phyloP scores from a whole-genome alignment of 2,329 filamentous ascomycete genomes.

The Colletotrichum sp. region DNA sequence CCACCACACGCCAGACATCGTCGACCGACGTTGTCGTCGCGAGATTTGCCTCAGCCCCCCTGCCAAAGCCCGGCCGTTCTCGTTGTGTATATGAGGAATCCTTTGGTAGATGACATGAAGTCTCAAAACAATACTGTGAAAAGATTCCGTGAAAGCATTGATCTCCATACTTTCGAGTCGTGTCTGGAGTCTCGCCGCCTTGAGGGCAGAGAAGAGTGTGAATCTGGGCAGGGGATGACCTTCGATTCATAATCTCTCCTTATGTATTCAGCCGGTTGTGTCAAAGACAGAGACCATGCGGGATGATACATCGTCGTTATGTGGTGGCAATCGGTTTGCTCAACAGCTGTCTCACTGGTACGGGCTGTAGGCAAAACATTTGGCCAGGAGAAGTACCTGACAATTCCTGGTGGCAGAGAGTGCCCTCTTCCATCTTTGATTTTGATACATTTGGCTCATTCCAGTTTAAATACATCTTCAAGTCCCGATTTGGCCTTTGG shows the following conservation, averaged over 20 bases:
- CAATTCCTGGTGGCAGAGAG: not conserved
- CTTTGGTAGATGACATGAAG: no score
- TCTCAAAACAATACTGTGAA: no score
- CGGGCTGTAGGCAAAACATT: not conserved
- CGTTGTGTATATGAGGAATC: no score
- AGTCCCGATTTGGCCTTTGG: fast-evolving
- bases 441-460: fast-evolving
- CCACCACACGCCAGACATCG: no score
- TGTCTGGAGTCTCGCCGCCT: no score
- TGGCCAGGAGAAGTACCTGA: not conserved
- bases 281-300: not conserved
- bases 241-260: not conserved
- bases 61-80: no score
- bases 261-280: not conserved
- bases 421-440: not conserved
- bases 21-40: no score
- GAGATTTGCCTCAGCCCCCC: no score
- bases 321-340: no score
- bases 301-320: fast-evolving
- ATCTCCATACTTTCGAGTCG: no score
- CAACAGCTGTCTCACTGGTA: no score
- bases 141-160: no score
- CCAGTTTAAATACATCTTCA: not conserved
- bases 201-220: not conserved
- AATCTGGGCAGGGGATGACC: fast-evolving